These are phyloP conservation scores for Tylopilus rubrobrunneus DNA, from an alignment of 768 basidiomycete species.

Conservation along the genomic window DNA sequence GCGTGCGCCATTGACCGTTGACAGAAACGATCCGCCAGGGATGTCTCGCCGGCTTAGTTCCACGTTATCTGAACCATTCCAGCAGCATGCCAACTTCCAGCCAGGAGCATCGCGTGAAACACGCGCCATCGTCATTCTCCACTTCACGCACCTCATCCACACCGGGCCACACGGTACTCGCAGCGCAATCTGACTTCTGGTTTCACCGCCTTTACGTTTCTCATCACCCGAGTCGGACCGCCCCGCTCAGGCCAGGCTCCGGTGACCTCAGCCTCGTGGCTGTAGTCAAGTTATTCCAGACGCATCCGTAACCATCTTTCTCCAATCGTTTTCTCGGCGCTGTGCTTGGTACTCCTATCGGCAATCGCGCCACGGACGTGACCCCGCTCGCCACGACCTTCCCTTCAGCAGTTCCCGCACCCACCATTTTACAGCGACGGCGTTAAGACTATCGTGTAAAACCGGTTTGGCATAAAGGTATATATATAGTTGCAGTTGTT, in stretches of 20 bases:
- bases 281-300: neutral
- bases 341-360: constrained; percentile 6
- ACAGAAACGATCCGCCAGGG: constrained; percentile 11
- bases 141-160: constrained; percentile 1
- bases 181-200: neutral
- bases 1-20: neutral
- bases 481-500: constrained; percentile 1
- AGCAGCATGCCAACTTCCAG: constrained; percentile 2
- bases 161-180: neutral
- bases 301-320: neutral
- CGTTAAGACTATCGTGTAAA: neutral
- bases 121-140: neutral
- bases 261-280: constrained; percentile 15
- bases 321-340: constrained; percentile 5
- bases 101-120: constrained; percentile 6
- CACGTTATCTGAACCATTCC: constrained; percentile 3
- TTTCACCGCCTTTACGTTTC: constrained; percentile 9
- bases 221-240: neutral
- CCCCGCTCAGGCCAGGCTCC: neutral
- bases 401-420: neutral
- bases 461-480: constrained; percentile 11
- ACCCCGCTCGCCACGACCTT: neutral
- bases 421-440: neutral
- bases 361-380: constrained; percentile 5
- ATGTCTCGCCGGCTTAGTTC: constrained; percentile 5